phyloP scores from a whole-genome alignment of 768 basidiomycete species.

The Collybiopsis luxurians region DNA sequence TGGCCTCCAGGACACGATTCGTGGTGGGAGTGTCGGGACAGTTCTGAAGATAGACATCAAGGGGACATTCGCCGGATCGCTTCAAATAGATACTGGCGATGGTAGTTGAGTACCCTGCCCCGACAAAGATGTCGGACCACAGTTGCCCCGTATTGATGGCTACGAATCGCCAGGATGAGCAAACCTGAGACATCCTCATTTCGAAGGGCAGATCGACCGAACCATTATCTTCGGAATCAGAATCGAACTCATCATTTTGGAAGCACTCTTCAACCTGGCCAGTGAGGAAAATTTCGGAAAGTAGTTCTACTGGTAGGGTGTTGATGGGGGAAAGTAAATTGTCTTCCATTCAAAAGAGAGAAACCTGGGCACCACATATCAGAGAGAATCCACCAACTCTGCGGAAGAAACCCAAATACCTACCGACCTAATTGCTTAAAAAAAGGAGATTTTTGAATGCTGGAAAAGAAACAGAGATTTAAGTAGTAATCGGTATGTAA shows the following conservation, averaged over 20 bases:
- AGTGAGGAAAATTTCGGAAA: slow-evolving; percentile 29
- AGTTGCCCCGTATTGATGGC: slow-evolving; percentile 22
- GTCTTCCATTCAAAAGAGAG: no score
- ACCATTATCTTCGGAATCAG: not conserved
- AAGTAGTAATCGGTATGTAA: no score
- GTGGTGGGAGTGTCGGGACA: not conserved
- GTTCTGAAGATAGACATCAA: slow-evolving; percentile 30
- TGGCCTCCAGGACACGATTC: not conserved
- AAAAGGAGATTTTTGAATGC: no score
- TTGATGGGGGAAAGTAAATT: slow-evolving; percentile 15
- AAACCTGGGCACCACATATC: no score
- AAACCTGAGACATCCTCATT: slow-evolving; percentile 36
- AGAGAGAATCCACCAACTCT: no score
- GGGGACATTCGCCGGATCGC: slow-evolving; percentile 28
- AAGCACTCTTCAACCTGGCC: slow-evolving; percentile 16
- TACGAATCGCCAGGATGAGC: slow-evolving; percentile 33
- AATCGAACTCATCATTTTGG: slow-evolving; percentile 7
- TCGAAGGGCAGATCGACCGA: slow-evolving; percentile 28
- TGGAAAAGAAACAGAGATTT: no score
- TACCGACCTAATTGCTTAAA: no score
- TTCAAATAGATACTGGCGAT: slow-evolving; percentile 27
- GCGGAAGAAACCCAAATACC: no score
- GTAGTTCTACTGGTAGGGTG: slow-evolving; percentile 28
- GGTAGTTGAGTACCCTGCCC: slow-evolving; percentile 15
- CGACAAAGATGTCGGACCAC: slow-evolving; percentile 38